A percentile compares a stretch with the other conserved stretches of the same genome.
phyloP scores from a whole-genome alignment of 2,329 filamentous ascomycete genomes.

The Ceratocystis cubensis region DNA sequence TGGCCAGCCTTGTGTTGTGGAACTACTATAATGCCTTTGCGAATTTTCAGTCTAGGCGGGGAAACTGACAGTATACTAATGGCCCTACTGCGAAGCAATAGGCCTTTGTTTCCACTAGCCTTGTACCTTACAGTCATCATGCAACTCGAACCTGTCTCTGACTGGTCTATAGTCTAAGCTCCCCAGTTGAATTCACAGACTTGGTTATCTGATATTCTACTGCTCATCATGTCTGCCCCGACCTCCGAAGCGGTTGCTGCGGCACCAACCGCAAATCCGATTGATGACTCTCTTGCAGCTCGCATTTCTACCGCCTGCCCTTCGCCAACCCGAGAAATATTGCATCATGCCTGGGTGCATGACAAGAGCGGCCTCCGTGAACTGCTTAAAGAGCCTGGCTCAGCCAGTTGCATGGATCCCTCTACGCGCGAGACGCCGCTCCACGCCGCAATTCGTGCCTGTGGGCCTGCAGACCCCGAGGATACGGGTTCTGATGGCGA shows the following conservation, averaged over 20 bases:
- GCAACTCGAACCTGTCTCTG: neutral
- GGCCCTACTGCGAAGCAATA: neutral
- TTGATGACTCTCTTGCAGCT: slow-evolving; percentile 39
- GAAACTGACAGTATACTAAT: neutral
- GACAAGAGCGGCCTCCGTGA: slow-evolving; percentile 54
- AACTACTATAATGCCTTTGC: neutral
- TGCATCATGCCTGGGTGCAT: slow-evolving; percentile 44
- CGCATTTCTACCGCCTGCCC: slow-evolving; percentile 44
- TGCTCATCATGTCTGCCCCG: slow-evolving; percentile 3
- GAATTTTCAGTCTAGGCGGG: neutral
- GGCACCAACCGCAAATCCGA: slow-evolving; percentile 12
- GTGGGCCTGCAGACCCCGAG: slow-evolving; percentile 34
- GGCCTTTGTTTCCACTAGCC: neutral
- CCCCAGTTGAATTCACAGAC: neutral
- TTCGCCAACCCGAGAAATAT: slow-evolving; percentile 37
- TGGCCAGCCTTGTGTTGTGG: neutral
- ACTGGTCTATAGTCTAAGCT: neutral
- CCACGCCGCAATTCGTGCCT: slow-evolving; percentile 78
- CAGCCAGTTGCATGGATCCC: slow-evolving; percentile 67
- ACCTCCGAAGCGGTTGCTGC: neutral
- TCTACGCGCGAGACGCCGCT: slow-evolving; percentile 77
- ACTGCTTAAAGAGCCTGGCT: slow-evolving; percentile 51
- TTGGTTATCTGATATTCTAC: neutral
- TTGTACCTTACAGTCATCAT: neutral
- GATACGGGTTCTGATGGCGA: slow-evolving; percentile 28